A percentile compares a stretch with the other conserved stretches of the same genome.
Conservation (phyloP, 257 asterid genomes). For the Penstemon barbatus region DNA sequence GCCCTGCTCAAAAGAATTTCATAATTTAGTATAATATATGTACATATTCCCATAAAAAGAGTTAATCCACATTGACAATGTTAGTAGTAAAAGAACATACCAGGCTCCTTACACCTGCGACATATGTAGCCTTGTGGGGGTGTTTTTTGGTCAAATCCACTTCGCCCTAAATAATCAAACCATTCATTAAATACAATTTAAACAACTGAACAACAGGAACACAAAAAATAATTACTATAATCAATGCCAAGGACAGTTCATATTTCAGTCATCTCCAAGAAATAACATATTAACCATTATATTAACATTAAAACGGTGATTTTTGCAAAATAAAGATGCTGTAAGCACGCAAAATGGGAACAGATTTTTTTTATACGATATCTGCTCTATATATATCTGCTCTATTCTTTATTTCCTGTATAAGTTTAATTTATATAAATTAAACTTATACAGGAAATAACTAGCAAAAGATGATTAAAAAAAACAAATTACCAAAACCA, state of each 20-base stretch:
- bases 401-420: too few species aligned
- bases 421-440: too few species aligned
- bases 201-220: conserved; percentile 15
- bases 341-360: too few species aligned
- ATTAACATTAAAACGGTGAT: too few species aligned
- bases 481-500: conserved; percentile 30
- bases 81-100: conserved; percentile 51
- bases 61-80: neutral
- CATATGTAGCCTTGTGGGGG: conserved; percentile 94
- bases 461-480: too few species aligned
- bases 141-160: conserved; percentile 84
- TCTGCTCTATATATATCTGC: too few species aligned
- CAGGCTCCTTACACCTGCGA: conserved; percentile 93
- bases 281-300: neutral
- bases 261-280: neutral
- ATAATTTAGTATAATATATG: conserved; percentile 2
- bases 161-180: conserved; percentile 58
- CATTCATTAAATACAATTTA: conserved; percentile 21
- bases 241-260: too few species aligned
- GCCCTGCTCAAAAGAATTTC: conserved; percentile 54
- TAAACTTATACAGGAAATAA: too few species aligned
- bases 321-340: too few species aligned
- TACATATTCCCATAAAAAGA: neutral
- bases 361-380: too few species aligned
- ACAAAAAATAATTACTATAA: too few species aligned